Conservation (phyloP, 768 basidiomycete species). For the Lyophyllum atratum region DNA sequence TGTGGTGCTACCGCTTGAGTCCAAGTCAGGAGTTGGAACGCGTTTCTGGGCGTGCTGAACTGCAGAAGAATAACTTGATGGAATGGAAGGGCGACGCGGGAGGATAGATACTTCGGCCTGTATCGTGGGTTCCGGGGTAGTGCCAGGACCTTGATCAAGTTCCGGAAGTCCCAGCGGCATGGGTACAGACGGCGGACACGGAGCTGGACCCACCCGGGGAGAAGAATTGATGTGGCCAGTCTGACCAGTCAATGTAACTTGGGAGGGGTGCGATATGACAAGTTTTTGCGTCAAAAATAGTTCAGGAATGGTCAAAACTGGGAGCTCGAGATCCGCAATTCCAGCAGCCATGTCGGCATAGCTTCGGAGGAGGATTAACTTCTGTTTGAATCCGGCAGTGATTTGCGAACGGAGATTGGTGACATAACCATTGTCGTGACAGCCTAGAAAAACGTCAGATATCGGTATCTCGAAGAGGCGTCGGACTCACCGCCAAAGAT, state of each 20-base stretch:
- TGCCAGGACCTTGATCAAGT: constrained; percentile 27
- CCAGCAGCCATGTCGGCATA: constrained; percentile 63
- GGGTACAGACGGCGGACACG: constrained; percentile 3
- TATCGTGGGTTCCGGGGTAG: constrained; percentile 21
- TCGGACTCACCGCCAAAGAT: constrained; percentile 60
- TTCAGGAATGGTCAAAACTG: constrained; percentile 52
- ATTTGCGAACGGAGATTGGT: constrained; percentile 62
- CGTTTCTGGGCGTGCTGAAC: constrained; percentile 34
- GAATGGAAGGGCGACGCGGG: constrained; percentile 18
- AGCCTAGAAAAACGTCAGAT: constrained; percentile 40
- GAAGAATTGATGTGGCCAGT: constrained; percentile 4
- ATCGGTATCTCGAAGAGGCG: not conserved
- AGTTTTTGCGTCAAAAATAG: constrained; percentile 65
- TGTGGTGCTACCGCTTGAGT: constrained; percentile 43
- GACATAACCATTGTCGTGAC: constrained; percentile 75
- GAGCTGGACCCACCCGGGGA: constrained; percentile 5
- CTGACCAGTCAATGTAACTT: not conserved
- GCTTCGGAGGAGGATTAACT: constrained; percentile 64
- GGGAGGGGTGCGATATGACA: constrained; percentile 23
- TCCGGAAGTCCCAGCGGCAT: constrained; percentile 13
- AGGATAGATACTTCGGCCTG: constrained; percentile 3
- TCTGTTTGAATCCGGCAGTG: constrained; percentile 64
- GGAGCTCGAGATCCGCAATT: constrained; percentile 58
- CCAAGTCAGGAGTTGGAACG: constrained; percentile 37
- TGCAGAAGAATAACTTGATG: constrained; percentile 47